phyloP scores from a whole-genome alignment of 805 yeast species.

The Cyberlindnera nakhonratchasimensis region DNA sequence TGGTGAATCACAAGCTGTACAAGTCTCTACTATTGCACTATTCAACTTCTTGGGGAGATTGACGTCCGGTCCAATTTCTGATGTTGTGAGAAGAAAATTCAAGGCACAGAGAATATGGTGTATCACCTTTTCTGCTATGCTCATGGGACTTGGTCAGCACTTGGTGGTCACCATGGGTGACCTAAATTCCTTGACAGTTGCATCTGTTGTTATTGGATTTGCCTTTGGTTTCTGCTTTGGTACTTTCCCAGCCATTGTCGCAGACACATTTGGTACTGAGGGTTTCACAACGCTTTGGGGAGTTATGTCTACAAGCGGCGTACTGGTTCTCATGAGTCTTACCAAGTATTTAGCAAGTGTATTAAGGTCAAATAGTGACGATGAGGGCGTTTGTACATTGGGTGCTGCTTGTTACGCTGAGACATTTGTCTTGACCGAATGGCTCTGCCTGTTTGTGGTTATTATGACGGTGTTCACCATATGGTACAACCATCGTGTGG shows the following conservation, averaged over 20 bases:
- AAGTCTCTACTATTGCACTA: constrained; percentile 63
- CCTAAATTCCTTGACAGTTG: constrained; percentile 39
- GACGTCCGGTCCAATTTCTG: constrained; percentile 63
- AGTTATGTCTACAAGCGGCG: constrained; percentile 66
- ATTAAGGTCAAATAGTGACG: constrained; percentile 43
- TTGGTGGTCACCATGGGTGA: constrained; percentile 35
- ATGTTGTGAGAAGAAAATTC: constrained; percentile 47
- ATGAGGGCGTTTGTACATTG: constrained; percentile 39
- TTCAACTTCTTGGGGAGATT: constrained; percentile 65
- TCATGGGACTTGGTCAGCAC: constrained; percentile 37
- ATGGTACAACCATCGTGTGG: constrained; percentile 17
- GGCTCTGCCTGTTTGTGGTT: constrained; percentile 11
- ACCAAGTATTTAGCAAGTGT: constrained; percentile 54
- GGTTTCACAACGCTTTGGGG: constrained; percentile 79
- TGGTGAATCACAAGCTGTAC: constrained; percentile 59
- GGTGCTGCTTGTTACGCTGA: constrained; percentile 49
- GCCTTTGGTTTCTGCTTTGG: constrained; percentile 74
- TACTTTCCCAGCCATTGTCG: constrained; percentile 69
- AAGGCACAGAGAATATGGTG: constrained; percentile 67
- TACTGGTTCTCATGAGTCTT: constrained; percentile 49
- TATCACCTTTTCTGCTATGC: constrained; percentile 38
- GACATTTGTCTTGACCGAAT: constrained; percentile 33
- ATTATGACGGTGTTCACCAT: constrained; percentile 14
- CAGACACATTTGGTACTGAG: constrained; percentile 65
- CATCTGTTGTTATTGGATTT: constrained; percentile 57